phyloP scores from a whole-genome alignment of 2,329 filamentous ascomycete genomes.

The Penicillium sp. region DNA sequence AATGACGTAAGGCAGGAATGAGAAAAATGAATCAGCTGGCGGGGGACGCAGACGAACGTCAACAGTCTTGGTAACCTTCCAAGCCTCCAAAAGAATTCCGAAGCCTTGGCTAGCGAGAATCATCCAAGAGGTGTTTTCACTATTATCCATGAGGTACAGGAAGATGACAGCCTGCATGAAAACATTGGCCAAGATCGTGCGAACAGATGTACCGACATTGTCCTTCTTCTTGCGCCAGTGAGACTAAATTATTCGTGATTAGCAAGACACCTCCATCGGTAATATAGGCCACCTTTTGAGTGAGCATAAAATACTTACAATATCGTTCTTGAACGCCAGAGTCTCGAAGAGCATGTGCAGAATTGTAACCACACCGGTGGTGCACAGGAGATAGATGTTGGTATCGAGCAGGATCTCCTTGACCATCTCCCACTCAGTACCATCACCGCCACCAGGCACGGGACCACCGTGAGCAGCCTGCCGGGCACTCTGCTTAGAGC shows the following conservation, averaged over 20 bases:
- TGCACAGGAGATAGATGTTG: constrained; percentile 83
- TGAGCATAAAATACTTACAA: constrained; percentile 51
- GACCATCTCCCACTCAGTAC: constrained; percentile 93
- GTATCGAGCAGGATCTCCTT: constrained; percentile 94
- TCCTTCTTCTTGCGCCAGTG: constrained; percentile 99
- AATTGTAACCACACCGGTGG: constrained; percentile 81
- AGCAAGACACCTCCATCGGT: constrained; percentile 2
- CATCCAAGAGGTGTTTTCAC: constrained; percentile 98
- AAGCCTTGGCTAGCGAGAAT: constrained; percentile 91
- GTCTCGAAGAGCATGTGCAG: constrained; percentile 94
- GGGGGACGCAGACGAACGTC: constrained; percentile 77
- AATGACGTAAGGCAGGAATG: constrained; percentile 75
- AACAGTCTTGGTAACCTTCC: constrained; percentile 97
- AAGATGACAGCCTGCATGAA: constrained; percentile 98
- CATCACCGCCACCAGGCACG: constrained; percentile 77
- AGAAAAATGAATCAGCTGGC: constrained; percentile 66
- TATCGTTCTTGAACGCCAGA: constrained; percentile 95
- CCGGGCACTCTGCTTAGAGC: constrained; percentile 77
- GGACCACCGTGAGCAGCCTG: constrained; percentile 73
- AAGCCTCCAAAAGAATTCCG: constrained; percentile 74
- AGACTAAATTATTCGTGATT: constrained; percentile 42
- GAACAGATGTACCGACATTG: constrained; percentile 92
- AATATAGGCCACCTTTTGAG: neutral
- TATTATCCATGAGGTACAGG: constrained; percentile 95
- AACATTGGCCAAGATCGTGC: constrained; percentile 93